These are phyloP conservation scores for Luffa aegyptiaca DNA, from an alignment of 306 rosid genomes.

Conservation along the genomic window DNA sequence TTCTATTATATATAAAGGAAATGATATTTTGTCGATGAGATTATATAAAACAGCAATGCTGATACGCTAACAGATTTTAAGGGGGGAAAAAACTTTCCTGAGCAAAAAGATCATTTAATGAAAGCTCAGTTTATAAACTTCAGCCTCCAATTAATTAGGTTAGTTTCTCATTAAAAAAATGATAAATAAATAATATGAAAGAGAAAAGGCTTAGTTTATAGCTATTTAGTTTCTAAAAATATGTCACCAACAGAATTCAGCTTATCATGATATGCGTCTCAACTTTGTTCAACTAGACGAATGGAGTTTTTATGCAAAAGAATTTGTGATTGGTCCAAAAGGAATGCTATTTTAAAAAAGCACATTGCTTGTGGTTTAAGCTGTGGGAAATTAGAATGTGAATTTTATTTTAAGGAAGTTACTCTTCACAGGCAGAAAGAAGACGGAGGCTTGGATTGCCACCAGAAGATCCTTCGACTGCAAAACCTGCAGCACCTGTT, in stretches of 20 bases:
- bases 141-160: neutral
- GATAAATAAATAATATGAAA: neutral
- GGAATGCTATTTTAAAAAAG: neutral
- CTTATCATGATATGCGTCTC: neutral
- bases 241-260: neutral
- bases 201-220: neutral
- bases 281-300: neutral
- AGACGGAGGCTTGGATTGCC: conserved; percentile 85
- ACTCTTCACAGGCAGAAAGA: conserved; percentile 68
- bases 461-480: conserved; percentile 60
- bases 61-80: neutral
- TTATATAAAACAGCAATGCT: neutral
- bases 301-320: neutral
- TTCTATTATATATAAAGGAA: neutral
- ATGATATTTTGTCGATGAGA: neutral
- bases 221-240: neutral
- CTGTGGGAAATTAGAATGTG: neutral
- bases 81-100: neutral
- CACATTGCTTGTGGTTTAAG: neutral
- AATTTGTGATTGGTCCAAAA: neutral
- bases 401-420: neutral
- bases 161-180: neutral
- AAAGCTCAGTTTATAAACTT: neutral
- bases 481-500: conserved; percentile 55
- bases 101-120: neutral